Percentiles rank a stretch among this genome's conserved stretches.
phyloP scores from a whole-genome alignment of 2,329 filamentous ascomycete genomes.

The Emmonsia crescens region DNA sequence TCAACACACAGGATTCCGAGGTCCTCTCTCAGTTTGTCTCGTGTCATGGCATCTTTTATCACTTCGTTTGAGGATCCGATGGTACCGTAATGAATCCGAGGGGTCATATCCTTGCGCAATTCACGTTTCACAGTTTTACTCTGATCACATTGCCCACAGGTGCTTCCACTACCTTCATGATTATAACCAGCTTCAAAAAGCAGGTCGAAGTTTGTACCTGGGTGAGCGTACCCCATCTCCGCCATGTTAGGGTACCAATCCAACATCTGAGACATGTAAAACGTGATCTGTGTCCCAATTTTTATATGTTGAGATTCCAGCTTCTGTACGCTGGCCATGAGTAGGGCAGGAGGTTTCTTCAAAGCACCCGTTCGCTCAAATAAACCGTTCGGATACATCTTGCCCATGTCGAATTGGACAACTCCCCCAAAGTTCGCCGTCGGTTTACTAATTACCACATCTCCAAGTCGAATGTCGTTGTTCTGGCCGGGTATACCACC shows the following conservation, averaged over 20 bases:
- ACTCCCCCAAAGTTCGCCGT: constrained; percentile 4
- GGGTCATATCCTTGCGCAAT: background rate
- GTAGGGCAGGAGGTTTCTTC: constrained; percentile 5
- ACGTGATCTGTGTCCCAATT: constrained; percentile 10
- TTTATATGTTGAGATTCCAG: constrained; percentile 6
- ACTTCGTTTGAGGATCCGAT: constrained; percentile 19
- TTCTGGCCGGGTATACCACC: constrained; percentile 13
- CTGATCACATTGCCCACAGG: background rate
- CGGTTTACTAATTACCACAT: constrained; percentile 14
- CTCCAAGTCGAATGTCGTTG: constrained; percentile 14
- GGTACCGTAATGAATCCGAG: constrained; percentile 16
- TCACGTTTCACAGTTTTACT: background rate
- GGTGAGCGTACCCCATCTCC: background rate
- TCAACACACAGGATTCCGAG: constrained; percentile 19
- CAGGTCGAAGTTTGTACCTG: constrained; percentile 10
- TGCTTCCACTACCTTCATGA: constrained; percentile 6
- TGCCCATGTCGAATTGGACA: constrained; percentile 9
- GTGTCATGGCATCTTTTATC: constrained; percentile 12
- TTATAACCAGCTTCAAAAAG: constrained; percentile 15
- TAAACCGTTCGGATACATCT: background rate
- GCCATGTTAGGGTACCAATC: constrained; percentile 6
- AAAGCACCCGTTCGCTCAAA: constrained; percentile 4
- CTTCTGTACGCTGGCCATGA: constrained; percentile 8
- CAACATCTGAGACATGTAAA: constrained; percentile 2
- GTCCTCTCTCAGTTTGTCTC: constrained; percentile 10